Evolutionary conservation across 495 filamentous ascomycete genomes (phyloP), one percentile per base, ranked within the genome.

Genomic region (Penicillium chermesinum): DNA sequence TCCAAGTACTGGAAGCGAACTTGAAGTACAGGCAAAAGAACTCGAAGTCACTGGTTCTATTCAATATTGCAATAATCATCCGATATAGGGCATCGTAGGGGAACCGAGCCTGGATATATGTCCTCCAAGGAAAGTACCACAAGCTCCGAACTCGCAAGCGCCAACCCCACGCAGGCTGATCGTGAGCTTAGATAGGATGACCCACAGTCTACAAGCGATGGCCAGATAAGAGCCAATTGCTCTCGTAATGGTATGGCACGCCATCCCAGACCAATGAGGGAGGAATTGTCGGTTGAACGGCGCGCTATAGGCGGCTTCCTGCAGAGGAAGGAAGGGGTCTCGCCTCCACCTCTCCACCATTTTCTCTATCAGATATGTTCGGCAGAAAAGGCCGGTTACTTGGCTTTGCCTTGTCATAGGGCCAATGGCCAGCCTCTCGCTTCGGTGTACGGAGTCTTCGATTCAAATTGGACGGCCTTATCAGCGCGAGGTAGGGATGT

Each of bases 141-240:
- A 33, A 19, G 14, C 51, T 53, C 51, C 51, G 51, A 53, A 22
- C 41, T 53, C 51, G 51, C 51, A 49, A 33, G 15, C 14, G 8
- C 38, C 27, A 27, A 48, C 40, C 51, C 51, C 41, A 18, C 12
- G 45, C 43, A 44, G 14, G 14, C 7, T 32, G 20, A 27, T 20
- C 32, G 19, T 49, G 49, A 60, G 53, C 55, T 55, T 58, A 55
- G 55, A 58, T 58, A 55, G 52, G 47, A 7, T 42, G 41, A 18
- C 18, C 39, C 20, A 46, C 40, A 37, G 53, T 36, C 49, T 38
- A 39, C 38, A 44, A 34, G 38, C 38, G 10, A 30, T 38, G 37
- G n/a, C 12, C 13, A 48, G 53, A 56, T 56, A 56, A 56, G 53
- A 30, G 22, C 25, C 2, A 17, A 45, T 51, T 38, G 27, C 16